phyloP scores from a whole-genome alignment of 257 asterid species.

The Penstemon newberryi region DNA sequence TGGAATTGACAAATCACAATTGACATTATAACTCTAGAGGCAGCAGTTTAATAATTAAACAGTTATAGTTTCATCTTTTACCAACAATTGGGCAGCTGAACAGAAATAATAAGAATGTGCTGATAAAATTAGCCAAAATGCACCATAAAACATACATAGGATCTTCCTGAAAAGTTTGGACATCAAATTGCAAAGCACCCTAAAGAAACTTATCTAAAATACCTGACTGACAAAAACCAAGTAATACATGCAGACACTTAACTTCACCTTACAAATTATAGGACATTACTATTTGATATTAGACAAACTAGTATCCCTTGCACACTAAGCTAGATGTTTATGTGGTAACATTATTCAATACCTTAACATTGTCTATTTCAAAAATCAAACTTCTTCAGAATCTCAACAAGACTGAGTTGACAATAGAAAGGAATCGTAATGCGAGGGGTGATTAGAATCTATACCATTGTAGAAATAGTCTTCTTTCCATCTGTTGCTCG shows the following conservation, averaged over 20 bases:
- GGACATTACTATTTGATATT: neutral
- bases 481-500: conserved; percentile 89
- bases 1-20: conserved; percentile 1
- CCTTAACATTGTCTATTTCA: conserved; percentile 17
- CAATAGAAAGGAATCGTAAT: conserved; percentile 5
- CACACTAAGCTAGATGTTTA: neutral
- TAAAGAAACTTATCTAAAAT: neutral
- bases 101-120: neutral
- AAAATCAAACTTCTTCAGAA: conserved; percentile 8
- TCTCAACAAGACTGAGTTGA: conserved; percentile 20
- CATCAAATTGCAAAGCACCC: neutral
- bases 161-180: neutral
- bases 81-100: neutral
- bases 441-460: conserved; percentile 1
- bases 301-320: conserved; percentile 1
- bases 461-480: conserved; percentile 71
- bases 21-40: conserved; percentile 3
- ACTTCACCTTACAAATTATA: conserved; percentile 6
- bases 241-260: neutral
- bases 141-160: neutral
- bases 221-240: neutral
- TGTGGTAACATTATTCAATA: neutral
- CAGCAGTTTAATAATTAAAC: neutral
- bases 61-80: neutral
- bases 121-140: neutral